phyloP scores from a whole-genome alignment of 139 green algal species.

The Tetraselmis striata region DNA sequence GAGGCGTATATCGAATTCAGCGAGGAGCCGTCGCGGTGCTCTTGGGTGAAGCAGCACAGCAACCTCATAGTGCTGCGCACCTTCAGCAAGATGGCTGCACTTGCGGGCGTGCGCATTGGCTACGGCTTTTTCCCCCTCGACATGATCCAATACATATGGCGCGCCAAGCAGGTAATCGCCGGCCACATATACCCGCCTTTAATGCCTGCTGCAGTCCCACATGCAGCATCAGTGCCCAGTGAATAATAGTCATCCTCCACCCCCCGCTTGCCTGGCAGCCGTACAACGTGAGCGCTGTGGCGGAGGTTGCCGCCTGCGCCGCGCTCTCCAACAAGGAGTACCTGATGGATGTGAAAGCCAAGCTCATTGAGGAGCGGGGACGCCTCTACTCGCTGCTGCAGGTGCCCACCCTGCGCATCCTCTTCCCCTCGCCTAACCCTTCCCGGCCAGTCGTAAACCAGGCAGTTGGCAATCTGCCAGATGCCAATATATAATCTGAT shows the following conservation, averaged over 20 bases:
- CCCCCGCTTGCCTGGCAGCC: too few relatives aligned
- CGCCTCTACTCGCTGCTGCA: conserved; percentile 33
- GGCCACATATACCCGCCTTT: too few relatives aligned
- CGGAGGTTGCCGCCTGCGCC: conserved; percentile 75
- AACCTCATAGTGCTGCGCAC: conserved; percentile 97
- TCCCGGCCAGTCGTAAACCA: too few relatives aligned
- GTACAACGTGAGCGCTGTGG: conserved; percentile 96
- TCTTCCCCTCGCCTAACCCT: too few relatives aligned
- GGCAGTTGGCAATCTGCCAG: too few relatives aligned
- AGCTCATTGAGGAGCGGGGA: conserved; percentile 76
- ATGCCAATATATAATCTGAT: too few relatives aligned
- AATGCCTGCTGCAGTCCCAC: too few relatives aligned
- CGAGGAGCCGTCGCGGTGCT: conserved; percentile 43
- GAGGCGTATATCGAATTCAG: conserved; percentile 99
- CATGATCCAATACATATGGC: conserved; percentile 88
- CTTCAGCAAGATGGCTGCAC: conserved; percentile 90
- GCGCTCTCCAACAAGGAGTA: conserved; percentile 71
- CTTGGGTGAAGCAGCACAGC: conserved; percentile 66
- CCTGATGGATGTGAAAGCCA: conserved; percentile 24
- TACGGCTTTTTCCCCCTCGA: conserved; percentile 61
- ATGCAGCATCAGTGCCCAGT: too few relatives aligned
- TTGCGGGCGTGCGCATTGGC: conserved; percentile 61
- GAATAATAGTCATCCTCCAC: too few relatives aligned
- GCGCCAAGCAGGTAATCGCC: too few relatives aligned
- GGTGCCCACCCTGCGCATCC: too few relatives aligned